Conservation (phyloP, 768 basidiomycete genomes). For the Xerocomus potaroensis region DNA sequence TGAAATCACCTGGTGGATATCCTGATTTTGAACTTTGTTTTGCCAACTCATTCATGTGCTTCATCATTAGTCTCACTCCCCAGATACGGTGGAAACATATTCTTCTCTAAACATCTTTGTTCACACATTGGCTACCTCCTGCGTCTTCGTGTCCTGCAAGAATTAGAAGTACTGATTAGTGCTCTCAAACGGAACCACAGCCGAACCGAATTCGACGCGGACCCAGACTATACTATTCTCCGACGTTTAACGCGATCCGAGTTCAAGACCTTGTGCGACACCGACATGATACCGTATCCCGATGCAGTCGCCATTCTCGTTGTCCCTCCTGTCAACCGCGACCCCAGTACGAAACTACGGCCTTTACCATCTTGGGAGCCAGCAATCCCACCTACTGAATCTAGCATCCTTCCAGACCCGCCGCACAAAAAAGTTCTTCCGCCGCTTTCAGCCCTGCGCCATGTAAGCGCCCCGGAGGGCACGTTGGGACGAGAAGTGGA, state of each 20-base stretch:
- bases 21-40: neutral
- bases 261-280: conserved; percentile 45
- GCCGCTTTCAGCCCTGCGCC: conserved; percentile 24
- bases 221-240: conserved; percentile 40
- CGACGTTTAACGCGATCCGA: conserved; percentile 64
- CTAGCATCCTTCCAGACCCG: neutral
- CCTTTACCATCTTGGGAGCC: conserved; percentile 39
- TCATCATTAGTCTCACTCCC: conserved; percentile 15
- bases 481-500: neutral
- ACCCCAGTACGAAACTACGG: conserved; percentile 42
- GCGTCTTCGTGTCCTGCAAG: conserved; percentile 72
- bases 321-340: conserved; percentile 59
- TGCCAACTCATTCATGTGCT: conserved; percentile 4
- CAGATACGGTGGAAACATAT: conserved; percentile 28
- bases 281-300: conserved; percentile 44
- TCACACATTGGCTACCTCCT: conserved; percentile 62
- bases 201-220: conserved; percentile 1
- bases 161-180: conserved; percentile 57
- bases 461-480: neutral
- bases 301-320: conserved; percentile 66
- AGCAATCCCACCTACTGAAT: conserved; percentile 22
- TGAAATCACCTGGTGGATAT: conserved; percentile 35
- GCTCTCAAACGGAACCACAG: conserved; percentile 6
- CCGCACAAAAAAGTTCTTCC: conserved; percentile 21
- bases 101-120: conserved; percentile 41